These are phyloP conservation scores for Gossypium gossypioides DNA, from an alignment of 441 rosid genomes.

Conservation along the genomic window DNA sequence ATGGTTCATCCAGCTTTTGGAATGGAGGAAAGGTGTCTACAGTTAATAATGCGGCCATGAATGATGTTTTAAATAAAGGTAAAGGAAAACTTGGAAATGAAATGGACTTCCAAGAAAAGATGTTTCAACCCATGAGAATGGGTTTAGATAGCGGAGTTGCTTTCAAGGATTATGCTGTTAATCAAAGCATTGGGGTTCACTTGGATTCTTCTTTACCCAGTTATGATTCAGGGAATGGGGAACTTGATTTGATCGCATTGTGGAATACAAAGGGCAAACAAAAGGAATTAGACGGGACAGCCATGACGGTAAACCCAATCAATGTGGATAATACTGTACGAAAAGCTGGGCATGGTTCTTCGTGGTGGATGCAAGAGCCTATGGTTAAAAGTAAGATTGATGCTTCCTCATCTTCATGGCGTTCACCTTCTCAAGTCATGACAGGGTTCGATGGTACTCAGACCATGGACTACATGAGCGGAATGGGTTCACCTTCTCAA, in stretches of 20 bases:
- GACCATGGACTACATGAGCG: constrained; percentile 3
- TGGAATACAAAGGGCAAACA: constrained; percentile 14
- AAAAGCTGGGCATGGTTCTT: constrained; percentile 10
- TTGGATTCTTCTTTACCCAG: constrained; percentile 8
- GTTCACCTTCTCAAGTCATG: constrained; percentile 15
- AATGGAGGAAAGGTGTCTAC: constrained; percentile 6
- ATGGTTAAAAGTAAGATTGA: background rate
- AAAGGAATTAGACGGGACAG: constrained; percentile 3
- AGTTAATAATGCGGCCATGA: background rate
- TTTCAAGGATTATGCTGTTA: constrained; percentile 1
- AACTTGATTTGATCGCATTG: constrained; percentile 10
- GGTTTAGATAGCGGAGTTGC: background rate
- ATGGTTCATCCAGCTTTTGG: background rate
- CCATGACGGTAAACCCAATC: constrained; percentile 15
- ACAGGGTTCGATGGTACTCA: constrained; percentile 13
- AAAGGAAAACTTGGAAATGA: background rate
- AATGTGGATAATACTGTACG: background rate
- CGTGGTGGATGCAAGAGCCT: constrained; percentile 11
- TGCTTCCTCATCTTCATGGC: constrained; percentile 10
- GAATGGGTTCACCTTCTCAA: background rate
- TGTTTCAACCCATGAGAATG: background rate
- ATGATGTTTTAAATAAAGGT: background rate
- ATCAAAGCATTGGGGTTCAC: constrained; percentile 2
- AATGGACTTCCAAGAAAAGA: constrained; percentile 4
- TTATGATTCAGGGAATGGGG: background rate